Evolutionary conservation across 208 protist species (phyloP), one percentile per base, ranked within the genome.

Genomic region (Wallacemonas collosoma): DNA sequence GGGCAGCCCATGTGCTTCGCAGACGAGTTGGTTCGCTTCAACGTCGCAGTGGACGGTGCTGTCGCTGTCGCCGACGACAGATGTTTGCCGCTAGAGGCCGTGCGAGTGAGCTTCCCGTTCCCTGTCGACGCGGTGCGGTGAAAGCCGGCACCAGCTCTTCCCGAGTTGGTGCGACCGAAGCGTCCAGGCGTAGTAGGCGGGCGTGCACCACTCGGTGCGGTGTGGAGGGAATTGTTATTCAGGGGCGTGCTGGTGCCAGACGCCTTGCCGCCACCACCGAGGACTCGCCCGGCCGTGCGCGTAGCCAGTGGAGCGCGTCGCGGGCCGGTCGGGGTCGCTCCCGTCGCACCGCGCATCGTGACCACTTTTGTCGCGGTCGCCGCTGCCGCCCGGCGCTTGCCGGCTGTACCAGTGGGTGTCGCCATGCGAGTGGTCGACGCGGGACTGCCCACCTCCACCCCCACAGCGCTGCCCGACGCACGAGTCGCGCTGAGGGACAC

Each of bases 81-180:
- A 45, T 93, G 88, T 71, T 95, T 79, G 9, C 50, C 66, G 80
- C 85, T 86, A 2, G 79, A 90, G 17, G 91, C 95, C 35, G 97
- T 97, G 43, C 95, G 95, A 1, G 96, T 89, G 86, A 97, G 99
- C 65, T 99, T 79, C 14, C 14, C 4, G 41, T 72, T 56, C 15
- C 41, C 45, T 38, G 38, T 69, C 26, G 73, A 68, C 0, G 58
- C 41, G 66, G 66, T 69, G 50, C 65, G 45, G 7, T 55, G 41
- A 7, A 75, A 70, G 38, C 65, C 65, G 26, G 3, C 41, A 47
- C 40, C 50, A 44, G 62, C 40, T 3, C 50, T 68, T 44, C 38
- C 17, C 15, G 40, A 69, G 61, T 53, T 75, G 57, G 55, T 53
- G 45, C 68, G 69, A 41, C 60, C 60, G 15, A 65, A 65, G n/a